A percentile compares a stretch with the other conserved stretches of the same genome.
phyloP scores from a whole-genome alignment of 768 basidiomycete species.

The Podaxis rugospora region DNA sequence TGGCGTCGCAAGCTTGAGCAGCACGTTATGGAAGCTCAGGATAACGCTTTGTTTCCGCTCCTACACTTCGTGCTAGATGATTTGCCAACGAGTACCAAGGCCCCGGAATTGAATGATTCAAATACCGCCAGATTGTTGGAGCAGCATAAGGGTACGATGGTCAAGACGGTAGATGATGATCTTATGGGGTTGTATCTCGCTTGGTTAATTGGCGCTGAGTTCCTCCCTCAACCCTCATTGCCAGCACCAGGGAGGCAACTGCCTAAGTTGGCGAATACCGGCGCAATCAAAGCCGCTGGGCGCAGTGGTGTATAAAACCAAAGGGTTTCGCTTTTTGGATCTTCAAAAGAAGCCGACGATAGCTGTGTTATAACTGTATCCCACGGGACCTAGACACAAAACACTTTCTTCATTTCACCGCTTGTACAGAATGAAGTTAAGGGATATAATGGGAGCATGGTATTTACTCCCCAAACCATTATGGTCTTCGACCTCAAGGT shows the following conservation, averaged over 20 bases:
- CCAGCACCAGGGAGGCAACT: slow-evolving; percentile 36
- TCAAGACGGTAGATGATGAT: slow-evolving; percentile 65
- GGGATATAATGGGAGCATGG: too few relatives aligned
- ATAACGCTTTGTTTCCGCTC: slow-evolving; percentile 95
- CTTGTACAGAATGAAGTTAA: too few relatives aligned
- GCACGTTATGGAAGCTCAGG: slow-evolving; percentile 91
- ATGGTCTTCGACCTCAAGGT: too few relatives aligned
- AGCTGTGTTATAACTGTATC: background rate
- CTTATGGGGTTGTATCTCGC: slow-evolving; percentile 86
- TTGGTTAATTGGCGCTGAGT: slow-evolving; percentile 86
- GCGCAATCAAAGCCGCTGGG: slow-evolving; percentile 59
- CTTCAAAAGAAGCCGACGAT: background rate
- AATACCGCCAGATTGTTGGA: slow-evolving; percentile 70
- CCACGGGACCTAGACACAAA: background rate
- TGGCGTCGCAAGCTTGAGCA: slow-evolving; percentile 93
- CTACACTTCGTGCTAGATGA: slow-evolving; percentile 98
- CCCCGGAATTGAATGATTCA: slow-evolving; percentile 82
- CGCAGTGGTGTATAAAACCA: slow-evolving; percentile 49
- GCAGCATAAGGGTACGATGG: slow-evolving; percentile 31
- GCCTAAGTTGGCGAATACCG: slow-evolving; percentile 39
- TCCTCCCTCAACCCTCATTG: slow-evolving; percentile 58
- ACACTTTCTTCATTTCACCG: too few relatives aligned
- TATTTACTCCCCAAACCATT: too few relatives aligned
- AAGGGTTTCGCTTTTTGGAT: background rate
- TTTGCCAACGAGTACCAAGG: slow-evolving; percentile 92